Base-by-base conservation (phyloP, 495 filamentous ascomycete genomes). In the Lasiosphaeriaceae sp. region DNA sequence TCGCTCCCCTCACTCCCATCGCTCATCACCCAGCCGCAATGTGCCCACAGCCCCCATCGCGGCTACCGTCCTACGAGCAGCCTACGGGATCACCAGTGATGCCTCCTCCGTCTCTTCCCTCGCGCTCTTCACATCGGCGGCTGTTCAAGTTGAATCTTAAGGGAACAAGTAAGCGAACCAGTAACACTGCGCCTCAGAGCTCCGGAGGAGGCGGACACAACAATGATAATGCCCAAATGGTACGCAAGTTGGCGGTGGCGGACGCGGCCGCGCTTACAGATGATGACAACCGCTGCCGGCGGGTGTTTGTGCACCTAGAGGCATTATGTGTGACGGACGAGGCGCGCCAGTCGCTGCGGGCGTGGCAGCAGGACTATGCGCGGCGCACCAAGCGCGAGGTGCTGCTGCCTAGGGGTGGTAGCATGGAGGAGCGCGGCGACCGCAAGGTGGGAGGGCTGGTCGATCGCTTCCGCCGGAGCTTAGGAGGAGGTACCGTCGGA, bases 231-330 rank as follows among this genome's bases (percentile, higher is more conserved):
- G 16, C 34, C 34, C 9, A 1, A 12, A 43, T n/a, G 39, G 9
- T 43, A 17, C 39, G 39, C n/a, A 14, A 43, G 39, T 5, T 43
- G 14, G 14, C 3, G 16, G 39, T 50, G 17, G 47, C 34, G 12
- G 24, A 44, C 3, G 54, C 54, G 6, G 34, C 21, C 2, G 20
- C 31, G 1, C 46, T 59, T 14, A 59, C 52, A 11, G 48, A 80
- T 53, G 70, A 77, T 1, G 73, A 74, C 0, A 66, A 62, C 21
- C 78, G 76, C 19, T 62, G 64, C 34, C 70, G 72, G 2, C 76
- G 78, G 39, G 77, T 80, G 5, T 80, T 84, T 59, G 50, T 63
- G 23, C 67, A 77, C 26, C 66, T 87, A 1, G 70, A 79, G 16
- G 61, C 65, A 0, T 50, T 76, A 0, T 87, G 83, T 62, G 51